A percentile compares a stretch with the other conserved stretches of the same genome.
Conservation (phyloP, 2,329 filamentous ascomycete genomes). For the Aspergillus ochraceus region DNA sequence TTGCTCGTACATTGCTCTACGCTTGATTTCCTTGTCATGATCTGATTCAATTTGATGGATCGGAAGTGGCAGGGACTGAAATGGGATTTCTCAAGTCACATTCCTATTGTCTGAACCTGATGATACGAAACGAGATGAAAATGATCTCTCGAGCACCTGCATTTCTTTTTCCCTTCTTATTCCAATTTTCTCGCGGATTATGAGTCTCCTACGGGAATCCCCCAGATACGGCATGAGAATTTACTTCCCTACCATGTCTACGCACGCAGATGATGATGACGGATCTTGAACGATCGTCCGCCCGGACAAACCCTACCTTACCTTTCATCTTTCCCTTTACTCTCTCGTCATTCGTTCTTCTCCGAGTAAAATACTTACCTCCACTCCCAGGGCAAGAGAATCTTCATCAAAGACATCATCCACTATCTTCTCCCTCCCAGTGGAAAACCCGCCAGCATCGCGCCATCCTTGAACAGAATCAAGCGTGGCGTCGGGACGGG, state of each 20-base stretch:
- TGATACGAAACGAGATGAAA: not conserved
- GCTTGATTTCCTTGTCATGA: not conserved
- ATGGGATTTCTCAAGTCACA: not conserved
- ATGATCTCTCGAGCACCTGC: not conserved
- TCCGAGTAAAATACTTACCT: constrained; percentile 41
- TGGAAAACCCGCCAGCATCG: constrained; percentile 66
- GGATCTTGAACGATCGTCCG: not conserved
- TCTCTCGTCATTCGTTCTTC: constrained; percentile 1
- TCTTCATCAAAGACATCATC: constrained; percentile 98
- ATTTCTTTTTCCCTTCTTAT: not conserved
- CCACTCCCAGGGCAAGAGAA: constrained; percentile 70
- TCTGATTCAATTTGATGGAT: not conserved
- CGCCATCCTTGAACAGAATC: constrained; percentile 68
- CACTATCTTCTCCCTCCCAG: constrained; percentile 84
- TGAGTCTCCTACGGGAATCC: not conserved
- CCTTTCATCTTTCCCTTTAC: not conserved
- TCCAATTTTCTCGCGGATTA: not conserved
- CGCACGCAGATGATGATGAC: not conserved
- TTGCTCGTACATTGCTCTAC: not conserved
- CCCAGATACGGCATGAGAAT: not conserved
- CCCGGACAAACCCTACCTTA: not conserved
- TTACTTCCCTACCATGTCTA: not conserved
- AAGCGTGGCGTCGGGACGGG: constrained; percentile 62
- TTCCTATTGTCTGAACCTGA: not conserved
- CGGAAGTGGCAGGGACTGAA: not conserved